phyloP scores from a whole-genome alignment of 2,329 filamentous ascomycete species.

The Cladosporium sp. region DNA sequence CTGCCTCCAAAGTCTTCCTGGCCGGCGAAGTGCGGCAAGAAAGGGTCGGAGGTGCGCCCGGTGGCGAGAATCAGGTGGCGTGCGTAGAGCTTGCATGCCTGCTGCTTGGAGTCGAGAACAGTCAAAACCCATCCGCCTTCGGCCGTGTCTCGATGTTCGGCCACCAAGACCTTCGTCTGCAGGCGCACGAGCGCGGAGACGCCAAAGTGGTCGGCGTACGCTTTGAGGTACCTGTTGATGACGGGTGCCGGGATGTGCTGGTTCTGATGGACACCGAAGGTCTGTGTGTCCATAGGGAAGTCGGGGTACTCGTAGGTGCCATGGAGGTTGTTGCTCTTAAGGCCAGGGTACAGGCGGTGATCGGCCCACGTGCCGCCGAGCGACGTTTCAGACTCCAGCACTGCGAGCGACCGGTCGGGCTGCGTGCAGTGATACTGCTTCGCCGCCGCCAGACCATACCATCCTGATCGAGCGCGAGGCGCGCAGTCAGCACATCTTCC shows the following conservation, averaged over 20 bases:
- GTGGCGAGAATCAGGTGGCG: conserved; percentile 56
- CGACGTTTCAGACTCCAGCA: conserved; percentile 35
- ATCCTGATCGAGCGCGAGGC: conserved; percentile 3
- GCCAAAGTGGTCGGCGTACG: conserved; percentile 49
- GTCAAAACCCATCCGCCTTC: conserved; percentile 16
- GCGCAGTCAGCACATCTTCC: too few species aligned
- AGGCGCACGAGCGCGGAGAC: conserved; percentile 46
- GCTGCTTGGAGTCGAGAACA: background rate
- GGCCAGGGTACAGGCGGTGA: conserved; percentile 59
- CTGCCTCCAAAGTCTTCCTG: conserved; percentile 46
- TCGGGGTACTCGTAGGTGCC: conserved; percentile 69
- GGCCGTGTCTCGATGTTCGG: conserved; percentile 38
- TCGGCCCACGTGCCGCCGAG: conserved; percentile 66
- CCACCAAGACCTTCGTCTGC: conserved; percentile 41
- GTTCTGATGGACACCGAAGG: conserved; percentile 43
- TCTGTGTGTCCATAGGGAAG: conserved; percentile 56
- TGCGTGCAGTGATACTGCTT: conserved; percentile 10
- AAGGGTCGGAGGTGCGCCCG: conserved; percentile 54
- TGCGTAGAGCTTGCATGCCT: conserved; percentile 14
- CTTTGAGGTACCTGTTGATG: conserved; percentile 51
- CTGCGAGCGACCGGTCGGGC: conserved; percentile 8
- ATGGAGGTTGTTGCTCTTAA: conserved; percentile 68
- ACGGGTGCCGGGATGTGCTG: conserved; percentile 55
- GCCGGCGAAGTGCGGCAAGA: conserved; percentile 47
- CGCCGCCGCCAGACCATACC: conserved; percentile 10